Base-by-base conservation (phyloP, 192 early-diverging fungal species). In the Coemansia sp. region DNA sequence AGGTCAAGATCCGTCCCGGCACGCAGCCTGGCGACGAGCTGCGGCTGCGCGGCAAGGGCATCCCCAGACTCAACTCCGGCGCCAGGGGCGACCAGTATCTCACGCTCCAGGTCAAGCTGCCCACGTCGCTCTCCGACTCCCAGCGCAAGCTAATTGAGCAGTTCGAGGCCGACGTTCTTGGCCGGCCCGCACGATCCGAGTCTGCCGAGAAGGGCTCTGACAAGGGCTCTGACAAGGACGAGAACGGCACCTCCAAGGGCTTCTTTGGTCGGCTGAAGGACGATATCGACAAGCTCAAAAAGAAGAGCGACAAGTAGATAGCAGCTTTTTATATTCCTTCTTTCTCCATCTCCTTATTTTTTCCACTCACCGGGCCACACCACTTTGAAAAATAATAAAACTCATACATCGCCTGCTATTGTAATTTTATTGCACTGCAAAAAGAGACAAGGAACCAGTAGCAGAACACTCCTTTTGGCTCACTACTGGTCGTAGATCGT, bases 81-180 rank as follows among this genome's bases (percentile, higher is more conserved):
- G 84, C 76, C 10, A 85, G 89, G 16, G 97, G 97, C 41, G 96
- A 99, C 79, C 94, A 99, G 78, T 93, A 90, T 63, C 90, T 99
- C 15, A 91, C 85, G 7, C 74, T 99, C 15, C 90, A 93, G 65
- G 89, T 99, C 19, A 78, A 85, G 51, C 67, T 99, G 54, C 97
- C 97, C 40, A 87, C 62, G 73, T 46, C 39, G 22, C 68, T 89
- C 16, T 69, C 77, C 6, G 62, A 68, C 12, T 62, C 65, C 66
- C 88, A 89, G 70, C 84, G 83, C 41, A 72, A 84, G 41, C 84
- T 92, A 18, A 82, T 92, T 43, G 84, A 88, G 73, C 72, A 89
- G 68, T 90, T 86, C 75, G 88, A 69, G 10, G 82, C 71, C 21
- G 78, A 83, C 22, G 67, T 71, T 5, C 32, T 37, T 3, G 69